phyloP scores from a whole-genome alignment of 768 basidiomycete species.

The Phanerochaete sordida region DNA sequence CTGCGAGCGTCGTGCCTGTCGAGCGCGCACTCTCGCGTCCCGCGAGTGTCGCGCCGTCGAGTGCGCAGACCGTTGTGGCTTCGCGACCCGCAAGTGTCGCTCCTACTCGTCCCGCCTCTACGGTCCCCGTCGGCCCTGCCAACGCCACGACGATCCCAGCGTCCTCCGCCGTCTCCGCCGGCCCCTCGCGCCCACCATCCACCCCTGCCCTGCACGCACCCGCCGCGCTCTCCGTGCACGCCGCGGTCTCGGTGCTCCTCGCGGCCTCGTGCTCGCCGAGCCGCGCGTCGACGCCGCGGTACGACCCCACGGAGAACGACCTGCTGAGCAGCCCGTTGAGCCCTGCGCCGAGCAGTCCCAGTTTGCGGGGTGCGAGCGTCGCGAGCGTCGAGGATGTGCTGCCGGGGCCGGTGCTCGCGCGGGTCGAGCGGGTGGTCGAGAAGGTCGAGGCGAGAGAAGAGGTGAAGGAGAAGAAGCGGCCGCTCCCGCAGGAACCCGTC shows the following conservation, averaged over 20 bases:
- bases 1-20: neutral
- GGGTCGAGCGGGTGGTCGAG: neutral
- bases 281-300: neutral
- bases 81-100: too few species aligned
- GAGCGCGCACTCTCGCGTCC: neutral
- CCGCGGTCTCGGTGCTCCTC: neutral
- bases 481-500: neutral
- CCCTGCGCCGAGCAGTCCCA: neutral
- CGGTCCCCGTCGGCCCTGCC: too few species aligned
- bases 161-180: too few species aligned
- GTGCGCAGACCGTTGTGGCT: too few species aligned
- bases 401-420: neutral
- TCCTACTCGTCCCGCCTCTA: too few species aligned
- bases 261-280: neutral
- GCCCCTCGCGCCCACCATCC: neutral
- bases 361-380: too few species aligned
- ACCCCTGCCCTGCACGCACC: neutral
- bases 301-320: slow-evolving; percentile 1
- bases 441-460: neutral
- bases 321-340: neutral
- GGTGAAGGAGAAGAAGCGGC: neutral
- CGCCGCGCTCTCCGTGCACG: neutral
- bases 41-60: neutral
- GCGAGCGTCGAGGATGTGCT: too few species aligned
- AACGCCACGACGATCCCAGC: too few species aligned